Base-by-base conservation (phyloP, 169 alveolate genomes). In the Perkinsus chesapeaki region DNA sequence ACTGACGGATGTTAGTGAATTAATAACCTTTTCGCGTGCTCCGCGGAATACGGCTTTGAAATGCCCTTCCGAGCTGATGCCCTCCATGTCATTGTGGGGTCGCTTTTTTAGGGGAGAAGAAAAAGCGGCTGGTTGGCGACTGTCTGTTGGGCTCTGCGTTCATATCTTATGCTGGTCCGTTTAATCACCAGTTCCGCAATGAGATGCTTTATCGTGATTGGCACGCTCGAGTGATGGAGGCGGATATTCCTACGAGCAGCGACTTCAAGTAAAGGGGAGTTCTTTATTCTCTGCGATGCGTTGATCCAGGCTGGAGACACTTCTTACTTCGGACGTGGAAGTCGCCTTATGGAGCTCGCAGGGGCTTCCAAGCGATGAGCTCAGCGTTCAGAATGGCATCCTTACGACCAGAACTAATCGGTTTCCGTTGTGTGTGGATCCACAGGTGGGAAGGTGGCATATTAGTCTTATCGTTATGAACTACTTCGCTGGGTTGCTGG, bases 341-440 rank as follows among this genome's bases (percentile, higher is more conserved):
- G 96, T 97, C 27, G 96, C 98, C 3, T 95, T 96, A 93, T 98
- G 99, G 99, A 97, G 97, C 39, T 96, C 97, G 39, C 98, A 97
- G 93, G 99, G 99, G 27, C 97, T 98, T 36, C 99, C 99, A 36
- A 95, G 97, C 37, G 99, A 98, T 92, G 99, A 98, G 93, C 96
- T 98, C 38, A 97, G 98, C 39, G 96, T 98, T 3, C 98, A 98
- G 94, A 98, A 97, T 73, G 99, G 98, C 96, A 97, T 98, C 73
- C 95, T 98, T 72, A 98, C 99, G 19, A 97, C 98, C 90, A 95
- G 97, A 94, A 97, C 99, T 7, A 92, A 96, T 20, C 97, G 99
- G 92, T 98, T 97, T 97, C 99, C 99, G 27, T 97, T 98, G 3
- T 98, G 99, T 91, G 96, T 98, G 39, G 99, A 98, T 93, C 99